Base-by-base conservation (phyloP, 2,329 filamentous ascomycete species). In the Truncatella angustata region DNA sequence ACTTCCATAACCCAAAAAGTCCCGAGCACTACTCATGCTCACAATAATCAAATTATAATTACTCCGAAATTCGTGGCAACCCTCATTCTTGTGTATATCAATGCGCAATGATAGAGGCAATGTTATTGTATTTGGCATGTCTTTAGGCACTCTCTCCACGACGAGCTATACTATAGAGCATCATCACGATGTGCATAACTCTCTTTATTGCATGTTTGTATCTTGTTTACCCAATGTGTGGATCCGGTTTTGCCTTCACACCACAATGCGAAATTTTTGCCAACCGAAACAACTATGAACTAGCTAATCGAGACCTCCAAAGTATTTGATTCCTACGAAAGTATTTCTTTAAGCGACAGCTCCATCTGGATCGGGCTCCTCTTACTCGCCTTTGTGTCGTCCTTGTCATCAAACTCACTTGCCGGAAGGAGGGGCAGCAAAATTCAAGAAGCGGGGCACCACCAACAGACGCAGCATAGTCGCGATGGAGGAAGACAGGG, bases 401-500 rank as follows among this genome's bases (percentile, higher is more conserved):
- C 6, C 28, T 32, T 32, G 28, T 32, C 12, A 12, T 12, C 7
- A 32, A 12, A 32, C 28, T 7, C 12, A 14, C 40, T n/a, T 26
- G 5, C 11, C n/a, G 11, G 11, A 23, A 32, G 26, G 43, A 16
- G 43, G 43, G 43, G 43, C 30, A 32, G 23, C 23, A 24, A 34
- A 11, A 49, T 37, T 2, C 23, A 20, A 28, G 36, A 40, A 42
- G 35, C n/a, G 23, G 14, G 35, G 18, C 24, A 49, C 26, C 46
- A 12, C 1, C 21, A 18, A 12, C 12, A 2, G 7, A 36, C 18
- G 18, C 21, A 43, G 5, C 10, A 7, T 26, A 47, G 43, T n/a
- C n/a, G 54, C 20, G 18, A 93, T 93, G 90, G 89, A 93, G 67
- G 84, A 89, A 60, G 89, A 93, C 65, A 76, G 89, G 60, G 83